phyloP scores from a whole-genome alignment of 306 rosid genomes.

The Ceratonia siliqua region DNA sequence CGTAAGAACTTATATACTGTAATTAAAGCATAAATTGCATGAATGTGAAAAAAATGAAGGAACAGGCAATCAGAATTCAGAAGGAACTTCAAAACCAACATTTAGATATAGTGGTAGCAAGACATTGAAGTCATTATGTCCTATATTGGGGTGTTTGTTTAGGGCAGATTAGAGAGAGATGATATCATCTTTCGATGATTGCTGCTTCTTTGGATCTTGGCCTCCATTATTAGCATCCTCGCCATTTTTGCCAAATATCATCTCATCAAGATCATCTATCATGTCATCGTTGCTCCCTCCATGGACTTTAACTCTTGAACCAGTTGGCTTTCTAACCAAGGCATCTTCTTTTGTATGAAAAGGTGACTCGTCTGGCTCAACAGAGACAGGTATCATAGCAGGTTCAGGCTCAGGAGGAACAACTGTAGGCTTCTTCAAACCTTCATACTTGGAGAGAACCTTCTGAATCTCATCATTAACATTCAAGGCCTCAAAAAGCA shows the following conservation, averaged over 20 bases:
- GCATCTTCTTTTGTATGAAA: conserved; percentile 62
- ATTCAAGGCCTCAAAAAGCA: conserved; percentile 94
- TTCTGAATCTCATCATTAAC: conserved; percentile 91
- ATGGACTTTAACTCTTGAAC: conserved; percentile 53
- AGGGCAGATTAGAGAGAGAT: conserved; percentile 61
- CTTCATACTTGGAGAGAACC: conserved; percentile 77
- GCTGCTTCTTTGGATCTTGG: conserved; percentile 71
- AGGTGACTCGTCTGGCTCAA: conserved; percentile 93
- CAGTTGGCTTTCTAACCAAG: conserved; percentile 73
- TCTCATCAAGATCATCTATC: conserved; percentile 99
- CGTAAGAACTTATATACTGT: conserved; percentile 41
- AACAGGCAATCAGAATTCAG: conserved; percentile 27
- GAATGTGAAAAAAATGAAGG: conserved; percentile 28
- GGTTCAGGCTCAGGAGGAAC: conserved; percentile 71
- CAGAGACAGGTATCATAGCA: conserved; percentile 96
- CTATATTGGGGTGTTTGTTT: conserved; percentile 20
- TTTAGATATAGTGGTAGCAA: conserved; percentile 30
- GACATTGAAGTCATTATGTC: conserved; percentile 29
- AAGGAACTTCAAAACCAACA: conserved; percentile 46
- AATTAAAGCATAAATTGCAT: conserved; percentile 35
- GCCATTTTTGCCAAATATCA: conserved; percentile 88
- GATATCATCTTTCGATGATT: conserved; percentile 78
- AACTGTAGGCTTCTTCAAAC: conserved; percentile 58
- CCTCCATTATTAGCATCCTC: conserved; percentile 58
- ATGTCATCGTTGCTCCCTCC: conserved; percentile 84